Evolutionary conservation across 345 rosid genomes (phyloP).

Genomic region (Hevea brasiliensis): DNA sequence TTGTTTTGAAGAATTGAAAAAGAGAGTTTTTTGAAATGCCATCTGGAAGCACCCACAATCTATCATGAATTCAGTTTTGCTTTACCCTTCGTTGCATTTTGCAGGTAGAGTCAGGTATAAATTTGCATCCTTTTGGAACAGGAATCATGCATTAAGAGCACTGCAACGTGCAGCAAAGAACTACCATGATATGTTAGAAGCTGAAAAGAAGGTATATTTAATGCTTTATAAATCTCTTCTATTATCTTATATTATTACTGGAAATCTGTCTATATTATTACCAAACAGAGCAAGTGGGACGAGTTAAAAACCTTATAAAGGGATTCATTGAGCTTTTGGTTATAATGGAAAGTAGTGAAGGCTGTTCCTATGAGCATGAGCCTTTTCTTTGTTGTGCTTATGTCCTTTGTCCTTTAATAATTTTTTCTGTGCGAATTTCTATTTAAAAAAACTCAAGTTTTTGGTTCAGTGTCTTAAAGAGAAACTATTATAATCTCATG

Average conservation of each 20-base stretch:
- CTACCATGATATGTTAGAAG: conserved; percentile 71
- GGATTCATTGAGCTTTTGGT: too few relatives aligned
- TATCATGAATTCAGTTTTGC: conserved; percentile 11
- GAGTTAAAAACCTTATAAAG: too few relatives aligned
- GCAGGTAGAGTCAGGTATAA: conserved; percentile 99
- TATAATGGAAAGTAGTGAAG: too few relatives aligned
- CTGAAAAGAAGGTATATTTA: conserved; percentile 78
- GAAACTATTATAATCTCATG: too few relatives aligned
- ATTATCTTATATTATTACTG: neutral
- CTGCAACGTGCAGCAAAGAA: conserved; percentile 73
- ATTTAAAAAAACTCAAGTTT: too few relatives aligned
- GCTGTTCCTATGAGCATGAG: too few relatives aligned
- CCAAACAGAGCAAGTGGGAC: too few relatives aligned
- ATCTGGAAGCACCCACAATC: neutral
- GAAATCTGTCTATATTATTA: too few relatives aligned
- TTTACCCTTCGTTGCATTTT: conserved; percentile 31
- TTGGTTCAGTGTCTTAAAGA: too few relatives aligned
- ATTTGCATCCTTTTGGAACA: conserved; percentile 99
- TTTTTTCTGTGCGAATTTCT: too few relatives aligned
- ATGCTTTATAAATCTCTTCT: neutral
- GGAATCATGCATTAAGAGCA: conserved; percentile 84
- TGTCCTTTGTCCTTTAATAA: too few relatives aligned
- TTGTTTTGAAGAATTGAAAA: neutral
- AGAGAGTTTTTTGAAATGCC: neutral
- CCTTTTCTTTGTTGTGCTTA: too few relatives aligned